Base-by-base conservation (phyloP, 306 rosid species). In the Oxytropis ochrocephala region DNA sequence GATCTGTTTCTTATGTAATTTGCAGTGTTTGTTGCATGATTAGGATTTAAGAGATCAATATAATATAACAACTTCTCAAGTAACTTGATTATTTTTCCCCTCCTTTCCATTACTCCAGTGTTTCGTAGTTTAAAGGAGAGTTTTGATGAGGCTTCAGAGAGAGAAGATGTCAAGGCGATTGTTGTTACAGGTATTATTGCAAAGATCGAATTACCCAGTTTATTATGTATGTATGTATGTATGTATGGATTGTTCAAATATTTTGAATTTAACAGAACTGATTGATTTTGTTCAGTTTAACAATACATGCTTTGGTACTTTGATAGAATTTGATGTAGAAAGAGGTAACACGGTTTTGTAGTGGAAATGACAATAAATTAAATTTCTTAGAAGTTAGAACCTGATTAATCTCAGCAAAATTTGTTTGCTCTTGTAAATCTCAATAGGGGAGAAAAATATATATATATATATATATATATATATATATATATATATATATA, bases 161-260 rank as follows among this genome's bases (percentile, higher is more conserved):
- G 96, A 73, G 80, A 94, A 32, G 97, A 90, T 77, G 95, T 94
- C 64, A 88, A 85, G 85, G 98, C 98, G 30, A 90, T 94, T 76
- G 97, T 94, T 66, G 27, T 94, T 56, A 88, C 97, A 70, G 98
- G 98, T 84, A 77, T 19, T 84, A 73, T 19, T 75, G 53, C 19
- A 9, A 54, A 70, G 8, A 21, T 21, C 72, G 24, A 51, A n/a
- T 16, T 48, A 6, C 47, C 11, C 67, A 21, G 48, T 12, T 75
- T 66, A 11, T 11, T 74, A 16, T 11, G 57, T 58, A 12, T 10
- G 75, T 1, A 1, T 21, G 24, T 21, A 24, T 1, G 29, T 24
- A 24, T 11, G 52, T 54, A 12, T 12, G 75, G 59, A 18, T 62
- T 42, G 12, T 48, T 69, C 49, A 44, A 14, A 39, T 51, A 38